phyloP scores from a whole-genome alignment of 805 yeast species.

The Candida tibetensis region DNA sequence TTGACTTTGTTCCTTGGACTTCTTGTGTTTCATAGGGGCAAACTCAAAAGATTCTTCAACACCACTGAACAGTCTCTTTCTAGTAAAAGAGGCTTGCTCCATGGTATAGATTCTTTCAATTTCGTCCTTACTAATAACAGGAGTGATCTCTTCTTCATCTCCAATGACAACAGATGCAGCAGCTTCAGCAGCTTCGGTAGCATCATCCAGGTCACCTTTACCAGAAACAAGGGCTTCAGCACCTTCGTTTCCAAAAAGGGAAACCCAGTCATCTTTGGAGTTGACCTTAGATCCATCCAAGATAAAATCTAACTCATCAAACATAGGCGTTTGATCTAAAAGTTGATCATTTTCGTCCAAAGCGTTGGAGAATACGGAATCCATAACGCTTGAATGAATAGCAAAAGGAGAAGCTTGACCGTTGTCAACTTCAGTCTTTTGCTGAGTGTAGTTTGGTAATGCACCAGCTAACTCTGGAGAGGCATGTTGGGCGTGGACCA shows the following conservation, averaged over 20 bases:
- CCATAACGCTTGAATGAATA: slow-evolving; percentile 51
- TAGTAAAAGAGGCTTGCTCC: slow-evolving; percentile 17
- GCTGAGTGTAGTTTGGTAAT: slow-evolving; percentile 6
- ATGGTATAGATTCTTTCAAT: slow-evolving; percentile 8
- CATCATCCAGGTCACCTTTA: not conserved
- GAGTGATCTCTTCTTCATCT: slow-evolving; percentile 9
- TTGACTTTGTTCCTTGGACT: slow-evolving; percentile 14
- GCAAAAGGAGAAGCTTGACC: slow-evolving; percentile 44
- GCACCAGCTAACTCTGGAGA: slow-evolving; percentile 4
- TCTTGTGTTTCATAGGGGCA: slow-evolving; percentile 11
- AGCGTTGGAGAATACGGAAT: slow-evolving; percentile 46
- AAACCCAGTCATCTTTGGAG: slow-evolving; percentile 55
- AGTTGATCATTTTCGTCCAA: slow-evolving; percentile 32
- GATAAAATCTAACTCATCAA: slow-evolving; percentile 50
- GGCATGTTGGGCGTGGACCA: not conserved
- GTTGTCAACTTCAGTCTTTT: slow-evolving; percentile 4
- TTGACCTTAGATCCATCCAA: slow-evolving; percentile 38
- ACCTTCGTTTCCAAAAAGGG: slow-evolving; percentile 45
- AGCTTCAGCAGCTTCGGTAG: slow-evolving; percentile 2
- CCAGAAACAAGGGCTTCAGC: slow-evolving; percentile 18
- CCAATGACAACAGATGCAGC: slow-evolving; percentile 2
- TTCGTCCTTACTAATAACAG: slow-evolving; percentile 6
- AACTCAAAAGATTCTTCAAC: slow-evolving; percentile 26
- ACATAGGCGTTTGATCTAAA: slow-evolving; percentile 54
- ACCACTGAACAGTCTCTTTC: slow-evolving; percentile 19